These are phyloP conservation scores for Elsinoe arachidis DNA, from an alignment of 2,329 filamentous ascomycete genomes.

Conservation along the genomic window DNA sequence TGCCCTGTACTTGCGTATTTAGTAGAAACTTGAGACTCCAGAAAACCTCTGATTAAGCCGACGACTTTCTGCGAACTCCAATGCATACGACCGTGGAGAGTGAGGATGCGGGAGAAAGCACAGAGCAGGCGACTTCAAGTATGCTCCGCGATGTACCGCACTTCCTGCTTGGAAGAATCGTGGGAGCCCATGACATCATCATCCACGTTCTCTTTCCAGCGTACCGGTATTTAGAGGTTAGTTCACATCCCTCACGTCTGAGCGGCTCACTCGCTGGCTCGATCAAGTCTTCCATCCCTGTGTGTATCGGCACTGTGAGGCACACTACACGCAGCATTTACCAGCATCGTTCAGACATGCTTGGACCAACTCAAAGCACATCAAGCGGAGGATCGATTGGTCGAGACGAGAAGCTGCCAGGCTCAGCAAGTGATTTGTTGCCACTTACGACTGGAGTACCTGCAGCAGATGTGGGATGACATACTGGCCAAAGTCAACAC, in stretches of 20 bases:
- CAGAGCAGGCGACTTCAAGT: neutral
- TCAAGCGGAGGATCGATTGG: neutral
- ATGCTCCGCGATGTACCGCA: neutral
- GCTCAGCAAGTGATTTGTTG: neutral
- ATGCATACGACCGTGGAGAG: neutral
- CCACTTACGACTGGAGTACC: neutral
- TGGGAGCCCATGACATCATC: neutral
- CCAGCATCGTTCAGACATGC: neutral
- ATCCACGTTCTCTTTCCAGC: neutral
- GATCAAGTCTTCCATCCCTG: neutral
- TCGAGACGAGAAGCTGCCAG: neutral
- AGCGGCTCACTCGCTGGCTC: neutral
- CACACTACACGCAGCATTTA: too few species aligned
- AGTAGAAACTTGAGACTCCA: too few species aligned
- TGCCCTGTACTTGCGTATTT: too few species aligned
- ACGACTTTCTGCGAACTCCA: neutral
- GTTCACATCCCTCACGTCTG: neutral
- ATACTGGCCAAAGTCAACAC: neutral
- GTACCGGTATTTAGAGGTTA: neutral
- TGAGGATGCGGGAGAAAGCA: neutral
- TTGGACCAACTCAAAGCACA: neutral
- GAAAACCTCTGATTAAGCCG: too few species aligned
- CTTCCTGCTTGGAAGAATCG: neutral
- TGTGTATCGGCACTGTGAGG: neutral
- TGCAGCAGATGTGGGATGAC: neutral